Base-by-base conservation (phyloP, 2,329 filamentous ascomycete species). In the Aspergillus caelatus region DNA sequence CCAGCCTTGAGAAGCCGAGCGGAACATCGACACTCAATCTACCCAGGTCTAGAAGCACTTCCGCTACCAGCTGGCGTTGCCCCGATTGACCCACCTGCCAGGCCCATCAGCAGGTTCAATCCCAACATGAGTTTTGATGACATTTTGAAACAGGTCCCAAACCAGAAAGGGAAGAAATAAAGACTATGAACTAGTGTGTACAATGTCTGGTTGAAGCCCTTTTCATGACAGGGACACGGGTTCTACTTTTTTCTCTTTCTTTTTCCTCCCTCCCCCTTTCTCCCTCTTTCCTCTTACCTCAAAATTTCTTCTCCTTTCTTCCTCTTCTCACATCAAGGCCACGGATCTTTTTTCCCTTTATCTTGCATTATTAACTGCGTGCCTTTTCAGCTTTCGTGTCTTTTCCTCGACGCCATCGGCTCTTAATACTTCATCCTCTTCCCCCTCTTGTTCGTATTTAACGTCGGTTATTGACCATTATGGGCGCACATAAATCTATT, bases 51-150 rank as follows among this genome's bases (percentile, higher is more conserved):
- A 9, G 81, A 83, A 67, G 80, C 80, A 1, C 66, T 81, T 32
- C 80, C 80, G 2, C 65, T 82, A 19, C 80, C 80, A 1, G 75
- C 77, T 0, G 79, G 79, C 8, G 77, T 81, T 56, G 74, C 75
- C 8, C 79, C 80, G 11, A 72, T 79, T 45, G 77, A 80, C 34
- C 75, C 78, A 19, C 75, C 76, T 5, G 67, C 75, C 26, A 73
- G 79, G n/a, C 76, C 79, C 2, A 70, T 76, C 11, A 79, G 76
- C 57, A 74, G 75, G 26, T 75, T 80, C 67, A 82, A 83, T 65
- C 81, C 81, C 11, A 79, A 79, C 58, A 79, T 82, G 74, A 83
- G 80, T 58, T 83, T 83, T 65, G 81, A 83, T 64, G 78, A 81
- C 57, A 83, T 83, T 60, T 68, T 83, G 57, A 78, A 75, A 62